Conservation (phyloP, 441 rosid species). For the Erodium moschatum region DNA sequence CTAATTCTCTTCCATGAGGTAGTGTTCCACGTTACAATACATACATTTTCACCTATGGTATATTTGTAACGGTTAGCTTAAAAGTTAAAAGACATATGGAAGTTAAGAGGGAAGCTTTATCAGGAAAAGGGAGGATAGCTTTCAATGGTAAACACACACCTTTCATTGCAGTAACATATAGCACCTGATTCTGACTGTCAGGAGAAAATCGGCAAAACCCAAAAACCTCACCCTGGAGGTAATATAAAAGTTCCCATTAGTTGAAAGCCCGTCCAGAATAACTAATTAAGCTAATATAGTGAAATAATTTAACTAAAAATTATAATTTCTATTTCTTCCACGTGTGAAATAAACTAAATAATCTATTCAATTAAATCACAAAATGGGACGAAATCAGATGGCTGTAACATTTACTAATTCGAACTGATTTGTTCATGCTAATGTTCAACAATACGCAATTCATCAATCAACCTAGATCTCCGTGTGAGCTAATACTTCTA, state of each 20-base stretch:
- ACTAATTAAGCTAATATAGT: conserved; percentile 18
- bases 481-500: too few species aligned
- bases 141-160: conserved; percentile 32
- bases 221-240: conserved; percentile 69
- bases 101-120: background rate
- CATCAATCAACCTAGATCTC: too few species aligned
- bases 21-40: conserved; percentile 64
- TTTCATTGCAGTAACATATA: conserved; percentile 65
- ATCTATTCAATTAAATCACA: too few species aligned
- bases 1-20: conserved; percentile 51
- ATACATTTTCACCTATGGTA: conserved; percentile 50
- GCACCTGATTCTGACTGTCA: conserved; percentile 38
- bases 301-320: background rate
- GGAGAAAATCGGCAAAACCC: conserved; percentile 69
- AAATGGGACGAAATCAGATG: too few species aligned
- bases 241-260: conserved; percentile 21
- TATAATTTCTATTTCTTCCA: too few species aligned
- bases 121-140: conserved; percentile 1
- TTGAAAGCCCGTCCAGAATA: conserved; percentile 8
- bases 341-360: too few species aligned
- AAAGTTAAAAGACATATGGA: background rate
- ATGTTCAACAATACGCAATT: too few species aligned
- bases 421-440: too few species aligned
- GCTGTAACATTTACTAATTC: too few species aligned
- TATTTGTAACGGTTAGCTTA: conserved; percentile 7